Base-by-base conservation (phyloP, 495 filamentous ascomycete species). In the Penicillium pancosmium region DNA sequence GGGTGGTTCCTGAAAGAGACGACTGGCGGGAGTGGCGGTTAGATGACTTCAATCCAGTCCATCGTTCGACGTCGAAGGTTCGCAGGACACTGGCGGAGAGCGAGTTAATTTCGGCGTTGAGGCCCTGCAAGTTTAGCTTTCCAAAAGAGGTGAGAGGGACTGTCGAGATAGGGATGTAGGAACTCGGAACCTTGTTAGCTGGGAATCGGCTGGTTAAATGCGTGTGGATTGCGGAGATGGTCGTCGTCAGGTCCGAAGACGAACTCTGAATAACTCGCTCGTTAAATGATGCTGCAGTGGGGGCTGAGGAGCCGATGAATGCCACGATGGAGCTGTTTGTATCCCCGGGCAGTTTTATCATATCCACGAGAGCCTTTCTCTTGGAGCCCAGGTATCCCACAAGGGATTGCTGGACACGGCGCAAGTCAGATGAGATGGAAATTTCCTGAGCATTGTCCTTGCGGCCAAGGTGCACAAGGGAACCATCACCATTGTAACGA, bases 111-210 rank as follows among this genome's bases (percentile, higher is more conserved):
- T 68, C 59, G 18, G 47, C 16, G 3, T 50, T 55, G 25, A 77
- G 47, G 12, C 27, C 51, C 66, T 62, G 67, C 21, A 46, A 71
- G 66, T 70, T 70, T 11, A 80, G 77, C 65, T 87, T 88, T 7
- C 83, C 81, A 15, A 78, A 80, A 0, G 76, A 63, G 7, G 79
- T 71, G 3, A 84, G 65, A 0, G 86, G 86, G 58, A 87, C 73
- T 18, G 74, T 64, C 12, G 71, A 67, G 4, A 87, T 68, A 2
- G 84, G 84, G 40, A 89, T 79, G 25, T 84, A 88, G 3, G 79
- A 74, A 21, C 79, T 76, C 12, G 86, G 86, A 10, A 88, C 74
- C 80, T 87, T 87, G 64, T 80, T 83, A 23, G 52, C 50, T 13
- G 78, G 70, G 16, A 77, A 59, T 3, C 52, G 50, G 27, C 56